Percentiles rank a stretch among this genome's conserved stretches.
Conservation (phyloP, 1,284 basidiomycete species). For the Sparassis latifolia region DNA sequence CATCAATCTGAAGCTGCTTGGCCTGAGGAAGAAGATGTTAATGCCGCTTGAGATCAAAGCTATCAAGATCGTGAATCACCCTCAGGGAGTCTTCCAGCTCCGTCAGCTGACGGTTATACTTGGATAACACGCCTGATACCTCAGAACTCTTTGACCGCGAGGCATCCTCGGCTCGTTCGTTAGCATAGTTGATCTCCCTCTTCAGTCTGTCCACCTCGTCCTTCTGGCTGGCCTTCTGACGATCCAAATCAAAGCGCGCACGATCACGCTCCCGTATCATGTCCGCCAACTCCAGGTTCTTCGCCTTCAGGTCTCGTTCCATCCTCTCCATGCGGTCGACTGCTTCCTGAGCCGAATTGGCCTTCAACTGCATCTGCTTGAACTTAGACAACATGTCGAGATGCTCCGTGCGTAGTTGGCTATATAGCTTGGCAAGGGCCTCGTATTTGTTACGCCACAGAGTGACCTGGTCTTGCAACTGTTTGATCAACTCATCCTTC, state of each 20-base stretch:
- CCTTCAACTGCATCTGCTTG: constrained; percentile 97
- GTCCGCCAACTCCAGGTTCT: constrained; percentile 97
- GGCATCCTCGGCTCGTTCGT: constrained; percentile 95
- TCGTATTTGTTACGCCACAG: constrained; percentile 99
- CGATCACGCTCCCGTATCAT: constrained; percentile 98
- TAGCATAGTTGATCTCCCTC: constrained; percentile 94
- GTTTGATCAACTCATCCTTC: constrained; percentile 94
- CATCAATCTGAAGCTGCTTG: constrained; percentile 94
- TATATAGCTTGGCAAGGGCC: constrained; percentile 97
- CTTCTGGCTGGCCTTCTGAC: constrained; percentile 90
- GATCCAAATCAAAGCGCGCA: constrained; percentile 94
- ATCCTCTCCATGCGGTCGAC: constrained; percentile 99
- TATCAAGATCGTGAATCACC: constrained; percentile 39
- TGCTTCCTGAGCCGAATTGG: constrained; percentile 98
- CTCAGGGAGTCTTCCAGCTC: constrained; percentile 93
- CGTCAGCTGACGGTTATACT: constrained; percentile 93
- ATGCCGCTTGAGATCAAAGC: neutral
- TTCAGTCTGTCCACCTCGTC: constrained; percentile 93
- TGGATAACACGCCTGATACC: constrained; percentile 81
- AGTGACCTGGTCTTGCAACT: constrained; percentile 94
- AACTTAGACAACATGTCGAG: constrained; percentile 96
- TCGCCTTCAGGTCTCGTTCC: constrained; percentile 96
- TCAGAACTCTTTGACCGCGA: constrained; percentile 90
- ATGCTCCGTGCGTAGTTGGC: constrained; percentile 95
- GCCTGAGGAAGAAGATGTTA: constrained; percentile 39